These are phyloP conservation scores for Annulohypoxylon stygium DNA, from an alignment of 495 filamentous ascomycete species.

Conservation along the genomic window DNA sequence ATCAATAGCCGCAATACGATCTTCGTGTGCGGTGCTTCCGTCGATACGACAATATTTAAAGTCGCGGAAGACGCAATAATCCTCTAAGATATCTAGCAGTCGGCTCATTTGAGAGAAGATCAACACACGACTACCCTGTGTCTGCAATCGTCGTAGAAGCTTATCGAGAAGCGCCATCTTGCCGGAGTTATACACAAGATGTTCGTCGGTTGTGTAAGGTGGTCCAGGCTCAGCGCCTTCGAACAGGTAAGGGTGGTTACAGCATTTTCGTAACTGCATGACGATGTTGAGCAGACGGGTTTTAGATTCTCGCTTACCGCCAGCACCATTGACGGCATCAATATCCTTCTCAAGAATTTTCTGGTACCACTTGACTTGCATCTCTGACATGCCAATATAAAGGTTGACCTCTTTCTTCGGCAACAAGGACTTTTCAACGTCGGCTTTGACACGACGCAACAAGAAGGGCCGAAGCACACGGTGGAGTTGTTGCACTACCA, in stretches of 20 bases:
- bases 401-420: slow-evolving; percentile 98
- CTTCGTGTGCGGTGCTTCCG: slow-evolving; percentile 96
- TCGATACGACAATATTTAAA: slow-evolving; percentile 99
- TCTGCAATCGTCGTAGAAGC: slow-evolving; percentile 84
- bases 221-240: slow-evolving; percentile 98
- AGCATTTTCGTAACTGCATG: slow-evolving; percentile 99
- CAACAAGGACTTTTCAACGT: slow-evolving; percentile 97
- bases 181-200: slow-evolving; percentile 90
- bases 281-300: slow-evolving; percentile 99
- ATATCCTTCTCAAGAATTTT: slow-evolving; percentile 99
- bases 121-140: slow-evolving; percentile 88
- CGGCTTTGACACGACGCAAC: slow-evolving; percentile 95
- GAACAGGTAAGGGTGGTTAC: slow-evolving; percentile 98
- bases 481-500: slow-evolving; percentile 97
- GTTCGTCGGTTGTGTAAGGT: slow-evolving; percentile 98
- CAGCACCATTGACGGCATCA: slow-evolving; percentile 97
- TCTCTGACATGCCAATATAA: slow-evolving; percentile 98
- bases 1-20: slow-evolving; percentile 97
- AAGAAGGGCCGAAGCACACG: slow-evolving; percentile 94
- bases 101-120: slow-evolving; percentile 99
- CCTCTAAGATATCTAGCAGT: slow-evolving; percentile 95
- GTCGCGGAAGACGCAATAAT: slow-evolving; percentile 95
- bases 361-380: slow-evolving; percentile 99
- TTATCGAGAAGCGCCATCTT: slow-evolving; percentile 99
- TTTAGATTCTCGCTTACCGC: slow-evolving; percentile 97